Evolutionary conservation across 164 flowering plant species (phyloP).

Genomic region (Vitis rupestris): DNA sequence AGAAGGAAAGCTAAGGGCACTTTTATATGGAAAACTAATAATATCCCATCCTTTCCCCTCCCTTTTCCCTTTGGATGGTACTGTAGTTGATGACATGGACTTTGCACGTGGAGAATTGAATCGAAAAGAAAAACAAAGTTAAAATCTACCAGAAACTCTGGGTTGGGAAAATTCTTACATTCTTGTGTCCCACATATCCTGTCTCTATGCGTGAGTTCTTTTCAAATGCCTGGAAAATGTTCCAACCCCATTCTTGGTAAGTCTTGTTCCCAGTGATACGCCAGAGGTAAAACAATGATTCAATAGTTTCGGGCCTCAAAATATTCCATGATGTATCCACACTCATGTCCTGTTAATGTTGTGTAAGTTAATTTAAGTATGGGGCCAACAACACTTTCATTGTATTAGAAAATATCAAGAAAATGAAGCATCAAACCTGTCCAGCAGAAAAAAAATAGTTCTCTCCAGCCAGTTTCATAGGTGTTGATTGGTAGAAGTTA

Average conservation of each 20-base stretch:
- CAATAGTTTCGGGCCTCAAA: constrained; percentile 97
- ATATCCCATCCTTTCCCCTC: too few species aligned
- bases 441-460: constrained; percentile 80
- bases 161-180: constrained; percentile 55
- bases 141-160: background rate
- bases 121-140: background rate
- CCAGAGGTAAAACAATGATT: constrained; percentile 94
- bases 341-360: constrained; percentile 71
- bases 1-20: too few species aligned
- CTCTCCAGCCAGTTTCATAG: constrained; percentile 97
- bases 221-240: constrained; percentile 97
- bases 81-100: too few species aligned
- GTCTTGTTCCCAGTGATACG: constrained; percentile 97
- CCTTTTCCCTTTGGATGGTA: too few species aligned
- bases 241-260: constrained; percentile 99
- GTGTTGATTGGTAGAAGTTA: constrained; percentile 94
- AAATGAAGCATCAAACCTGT: constrained; percentile 43
- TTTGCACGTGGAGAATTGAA: background rate
- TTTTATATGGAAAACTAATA: too few species aligned
- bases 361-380: background rate
- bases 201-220: constrained; percentile 85
- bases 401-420: background rate
- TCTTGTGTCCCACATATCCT: constrained; percentile 96
- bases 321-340: constrained; percentile 99
- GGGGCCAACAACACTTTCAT: background rate